Evolutionary conservation across 805 yeast genomes (phyloP).

Genomic region (Grigorovia jiainica): DNA sequence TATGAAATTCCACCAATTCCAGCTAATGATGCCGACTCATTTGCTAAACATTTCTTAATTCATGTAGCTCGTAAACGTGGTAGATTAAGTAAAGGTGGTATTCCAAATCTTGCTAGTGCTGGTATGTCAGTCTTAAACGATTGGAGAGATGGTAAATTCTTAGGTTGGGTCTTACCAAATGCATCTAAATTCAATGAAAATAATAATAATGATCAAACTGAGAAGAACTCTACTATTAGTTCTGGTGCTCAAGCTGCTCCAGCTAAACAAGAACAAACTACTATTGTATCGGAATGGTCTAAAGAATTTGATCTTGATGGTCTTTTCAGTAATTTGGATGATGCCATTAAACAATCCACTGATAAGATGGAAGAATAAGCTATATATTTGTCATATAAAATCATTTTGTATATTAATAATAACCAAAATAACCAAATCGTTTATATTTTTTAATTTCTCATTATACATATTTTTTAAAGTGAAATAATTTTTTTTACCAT

Average conservation of each 20-base stretch:
- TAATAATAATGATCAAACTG: conserved; percentile 20
- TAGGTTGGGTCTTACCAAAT: conserved; percentile 82
- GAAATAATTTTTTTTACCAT: too few species aligned
- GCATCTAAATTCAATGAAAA: conserved; percentile 30
- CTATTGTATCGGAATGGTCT: conserved; percentile 85
- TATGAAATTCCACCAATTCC: conserved; percentile 79
- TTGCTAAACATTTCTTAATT: conserved; percentile 76
- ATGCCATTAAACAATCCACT: conserved; percentile 20
- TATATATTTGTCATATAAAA: conserved; percentile 1
- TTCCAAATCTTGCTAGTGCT: conserved; percentile 82
- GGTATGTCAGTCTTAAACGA: conserved; percentile 77
- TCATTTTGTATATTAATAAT: conserved; percentile 1
- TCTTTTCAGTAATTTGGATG: conserved; percentile 42
- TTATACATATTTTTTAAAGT: too few species aligned
- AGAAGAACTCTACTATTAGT: conserved; percentile 24
- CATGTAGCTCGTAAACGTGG: conserved; percentile 92
- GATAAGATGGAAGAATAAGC: conserved; percentile 9
- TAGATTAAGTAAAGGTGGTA: conserved; percentile 83
- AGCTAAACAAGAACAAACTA: conserved; percentile 47
- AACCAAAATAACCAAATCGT: neutral
- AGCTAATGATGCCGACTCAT: conserved; percentile 59
- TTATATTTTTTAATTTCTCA: neutral
- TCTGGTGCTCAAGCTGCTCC: conserved; percentile 33
- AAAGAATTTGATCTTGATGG: conserved; percentile 89
- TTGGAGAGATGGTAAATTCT: conserved; percentile 94